These are phyloP conservation scores for Pleodorina starrii DNA, from an alignment of 139 green algal genomes.

Conservation along the genomic window DNA sequence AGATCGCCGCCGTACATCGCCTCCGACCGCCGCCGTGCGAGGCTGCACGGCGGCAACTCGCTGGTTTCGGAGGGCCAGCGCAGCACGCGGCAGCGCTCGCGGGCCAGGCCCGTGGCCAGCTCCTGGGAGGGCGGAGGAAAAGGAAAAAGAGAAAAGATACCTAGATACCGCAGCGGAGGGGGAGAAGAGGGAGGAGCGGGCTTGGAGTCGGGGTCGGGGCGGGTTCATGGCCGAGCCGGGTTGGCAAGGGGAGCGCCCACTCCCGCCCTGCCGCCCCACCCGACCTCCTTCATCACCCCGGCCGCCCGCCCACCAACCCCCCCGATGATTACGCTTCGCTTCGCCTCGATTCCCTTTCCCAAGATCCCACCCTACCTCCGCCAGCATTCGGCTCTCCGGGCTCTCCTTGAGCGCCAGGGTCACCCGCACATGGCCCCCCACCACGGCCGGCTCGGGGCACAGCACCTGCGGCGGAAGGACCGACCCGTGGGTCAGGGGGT, in stretches of 20 bases:
- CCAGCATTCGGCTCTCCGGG: background rate
- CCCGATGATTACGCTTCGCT: too few species aligned
- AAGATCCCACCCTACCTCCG: slow-evolving; percentile 33
- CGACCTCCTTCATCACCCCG: too few species aligned
- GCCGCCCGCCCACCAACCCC: too few species aligned
- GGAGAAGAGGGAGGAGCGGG: too few species aligned
- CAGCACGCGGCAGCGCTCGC: slow-evolving; percentile 40
- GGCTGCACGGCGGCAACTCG: slow-evolving; percentile 24
- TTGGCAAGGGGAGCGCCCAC: too few species aligned
- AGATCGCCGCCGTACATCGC: background rate
- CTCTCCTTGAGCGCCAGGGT: slow-evolving; percentile 4
- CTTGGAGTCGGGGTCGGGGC: too few species aligned
- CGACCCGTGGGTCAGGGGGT: too few species aligned
- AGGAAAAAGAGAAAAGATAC: background rate
- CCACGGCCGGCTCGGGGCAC: background rate
- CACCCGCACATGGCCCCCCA: slow-evolving; percentile 11
- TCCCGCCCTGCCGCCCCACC: too few species aligned
- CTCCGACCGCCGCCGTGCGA: background rate
- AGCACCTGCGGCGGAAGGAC: background rate
- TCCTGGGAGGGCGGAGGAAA: slow-evolving; percentile 69
- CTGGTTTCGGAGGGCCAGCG: background rate
- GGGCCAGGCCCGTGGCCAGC: slow-evolving; percentile 67
- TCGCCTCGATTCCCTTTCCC: too few species aligned
- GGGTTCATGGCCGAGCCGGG: too few species aligned
- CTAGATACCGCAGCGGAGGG: too few species aligned